A percentile compares a stretch with the other conserved stretches of the same genome.
Conservation (phyloP, 371 early-diverging fungal species). For the Batrachochytrium dendrobatidis region DNA sequence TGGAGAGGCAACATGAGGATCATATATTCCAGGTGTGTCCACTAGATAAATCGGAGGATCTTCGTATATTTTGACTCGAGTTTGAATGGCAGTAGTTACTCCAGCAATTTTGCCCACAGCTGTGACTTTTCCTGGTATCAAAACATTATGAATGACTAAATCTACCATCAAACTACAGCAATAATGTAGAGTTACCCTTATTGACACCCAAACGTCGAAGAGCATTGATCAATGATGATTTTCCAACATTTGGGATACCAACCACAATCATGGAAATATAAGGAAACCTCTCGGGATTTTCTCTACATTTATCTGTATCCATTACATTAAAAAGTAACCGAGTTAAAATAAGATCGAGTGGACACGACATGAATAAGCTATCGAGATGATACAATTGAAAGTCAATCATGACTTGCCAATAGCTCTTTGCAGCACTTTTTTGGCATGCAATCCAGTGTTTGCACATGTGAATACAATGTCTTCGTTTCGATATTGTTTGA, state of each 20-base stretch:
- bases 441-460: conserved; percentile 52
- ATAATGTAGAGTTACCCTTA: conserved; percentile 17
- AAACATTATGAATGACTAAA: too few species aligned
- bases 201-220: conserved; percentile 46
- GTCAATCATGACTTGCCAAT: conserved; percentile 38
- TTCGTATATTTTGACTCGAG: conserved; percentile 72
- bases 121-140: conserved; percentile 63
- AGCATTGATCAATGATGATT: conserved; percentile 85
- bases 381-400: too few species aligned
- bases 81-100: conserved; percentile 75
- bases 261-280: conserved; percentile 69
- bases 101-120: conserved; percentile 83
- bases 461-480: conserved; percentile 68
- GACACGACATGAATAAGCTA: too few species aligned
- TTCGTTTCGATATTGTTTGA: conserved; percentile 43
- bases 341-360: too few species aligned
- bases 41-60: conserved; percentile 81
- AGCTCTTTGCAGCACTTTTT: conserved; percentile 55
- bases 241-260: conserved; percentile 96
- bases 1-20: conserved; percentile 23
- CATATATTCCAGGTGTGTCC: conserved; percentile 69
- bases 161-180: too few species aligned
- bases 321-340: too few species aligned
- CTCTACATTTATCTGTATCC: conserved; percentile 19
- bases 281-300: conserved; percentile 30